These are phyloP conservation scores for Kurtzmaniella quercitrusa DNA, from an alignment of 1,139 yeast species.

Conservation along the genomic window DNA sequence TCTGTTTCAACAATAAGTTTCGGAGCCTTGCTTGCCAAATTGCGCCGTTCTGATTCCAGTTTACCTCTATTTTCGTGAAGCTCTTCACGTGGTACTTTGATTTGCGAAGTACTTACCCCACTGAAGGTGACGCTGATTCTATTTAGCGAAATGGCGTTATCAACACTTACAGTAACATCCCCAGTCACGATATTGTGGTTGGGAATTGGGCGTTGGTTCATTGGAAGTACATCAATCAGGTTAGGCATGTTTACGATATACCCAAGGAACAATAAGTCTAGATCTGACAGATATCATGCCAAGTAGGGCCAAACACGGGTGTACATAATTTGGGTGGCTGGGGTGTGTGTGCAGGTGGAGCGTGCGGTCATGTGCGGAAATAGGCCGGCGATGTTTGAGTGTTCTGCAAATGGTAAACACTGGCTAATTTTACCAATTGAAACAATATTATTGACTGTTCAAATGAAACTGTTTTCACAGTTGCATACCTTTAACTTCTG, in stretches of 20 bases:
- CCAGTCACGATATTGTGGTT: constrained; percentile 52
- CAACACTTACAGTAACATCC: constrained; percentile 37
- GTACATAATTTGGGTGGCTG: not conserved
- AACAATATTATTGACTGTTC: no score
- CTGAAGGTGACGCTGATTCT: constrained; percentile 57
- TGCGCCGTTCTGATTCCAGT: constrained; percentile 9
- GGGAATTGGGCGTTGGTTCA: constrained; percentile 42
- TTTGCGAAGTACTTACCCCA: constrained; percentile 45
- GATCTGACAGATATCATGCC: no score
- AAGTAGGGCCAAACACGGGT: no score
- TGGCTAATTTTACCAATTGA: no score
- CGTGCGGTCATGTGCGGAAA: not conserved
- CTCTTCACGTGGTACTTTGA: constrained; percentile 23
- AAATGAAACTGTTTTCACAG: no score
- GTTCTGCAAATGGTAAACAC: no score
- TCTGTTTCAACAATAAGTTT: constrained; percentile 43
- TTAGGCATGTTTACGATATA: not conserved
- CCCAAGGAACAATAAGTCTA: no score
- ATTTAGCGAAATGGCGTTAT: constrained; percentile 45
- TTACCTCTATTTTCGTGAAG: constrained; percentile 1
- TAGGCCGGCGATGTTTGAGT: not conserved
- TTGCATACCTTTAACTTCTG: no score
- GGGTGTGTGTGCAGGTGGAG: not conserved
- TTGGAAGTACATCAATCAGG: not conserved
- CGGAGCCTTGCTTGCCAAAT: constrained; percentile 14